A percentile compares a stretch with the other conserved stretches of the same genome.
phyloP scores from a whole-genome alignment of 805 yeast genomes.

The Wickerhamomyces sydowiorum region DNA sequence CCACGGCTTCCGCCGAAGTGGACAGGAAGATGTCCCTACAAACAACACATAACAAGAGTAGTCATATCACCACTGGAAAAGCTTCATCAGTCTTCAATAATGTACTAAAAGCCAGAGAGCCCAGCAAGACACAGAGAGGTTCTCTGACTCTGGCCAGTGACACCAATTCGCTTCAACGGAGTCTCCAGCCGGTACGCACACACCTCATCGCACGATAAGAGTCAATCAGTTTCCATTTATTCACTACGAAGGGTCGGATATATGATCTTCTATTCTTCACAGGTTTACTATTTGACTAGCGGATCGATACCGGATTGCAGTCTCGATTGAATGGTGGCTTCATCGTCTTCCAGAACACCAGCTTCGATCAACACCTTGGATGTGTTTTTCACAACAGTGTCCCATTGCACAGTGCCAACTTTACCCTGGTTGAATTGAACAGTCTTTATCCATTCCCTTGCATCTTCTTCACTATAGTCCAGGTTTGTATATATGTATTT shows the following conservation, averaged over 20 bases:
- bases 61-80: no score
- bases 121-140: not conserved
- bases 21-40: no score
- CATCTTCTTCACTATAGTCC: slow-evolving; percentile 75
- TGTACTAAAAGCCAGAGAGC: not conserved
- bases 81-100: not conserved
- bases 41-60: no score
- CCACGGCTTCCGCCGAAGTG: no score
- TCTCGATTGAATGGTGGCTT: slow-evolving; percentile 26
- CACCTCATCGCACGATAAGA: not conserved
- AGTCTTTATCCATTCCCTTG: slow-evolving; percentile 74
- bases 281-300: not conserved
- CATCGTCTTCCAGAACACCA: slow-evolving; percentile 41
- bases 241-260: no score
- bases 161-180: not conserved
- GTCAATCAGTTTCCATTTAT: not conserved
- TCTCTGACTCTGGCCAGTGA: not conserved
- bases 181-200: not conserved
- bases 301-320: slow-evolving; percentile 2
- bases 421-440: slow-evolving; percentile 50
- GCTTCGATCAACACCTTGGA: slow-evolving; percentile 53
- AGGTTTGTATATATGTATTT: slow-evolving; percentile 58
- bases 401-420: slow-evolving; percentile 43
- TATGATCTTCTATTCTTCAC: no score
- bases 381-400: slow-evolving; percentile 49